Conservation (phyloP, 768 basidiomycete genomes). For the Tricholoma hemisulphureum region DNA sequence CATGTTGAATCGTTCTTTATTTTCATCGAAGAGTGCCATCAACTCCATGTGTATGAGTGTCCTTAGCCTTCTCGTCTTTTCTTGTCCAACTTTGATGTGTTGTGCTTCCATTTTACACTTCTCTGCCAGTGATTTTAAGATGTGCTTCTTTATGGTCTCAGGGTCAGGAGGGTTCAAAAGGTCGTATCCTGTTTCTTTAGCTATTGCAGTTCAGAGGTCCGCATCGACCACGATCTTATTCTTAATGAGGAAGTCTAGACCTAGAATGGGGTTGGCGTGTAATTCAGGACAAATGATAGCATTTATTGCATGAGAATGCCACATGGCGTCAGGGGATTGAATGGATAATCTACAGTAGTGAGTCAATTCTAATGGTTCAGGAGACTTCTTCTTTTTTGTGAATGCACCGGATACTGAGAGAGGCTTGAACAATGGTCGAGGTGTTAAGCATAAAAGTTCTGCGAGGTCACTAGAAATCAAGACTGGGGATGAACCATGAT, state of each 20-base stretch:
- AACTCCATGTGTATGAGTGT: not conserved
- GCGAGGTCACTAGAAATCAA: not conserved
- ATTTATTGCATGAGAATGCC: not conserved
- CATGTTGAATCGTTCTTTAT: not conserved
- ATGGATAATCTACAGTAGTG: not conserved
- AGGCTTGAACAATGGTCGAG: not conserved
- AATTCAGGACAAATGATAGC: not conserved
- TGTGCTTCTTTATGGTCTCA: not conserved
- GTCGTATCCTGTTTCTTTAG: not conserved
- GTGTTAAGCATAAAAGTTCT: not conserved
- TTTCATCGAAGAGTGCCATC: not conserved
- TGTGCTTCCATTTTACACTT: not conserved
- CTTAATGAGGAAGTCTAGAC: not conserved
- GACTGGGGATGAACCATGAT: not conserved
- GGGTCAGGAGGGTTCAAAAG: not conserved
- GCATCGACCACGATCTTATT: not conserved
- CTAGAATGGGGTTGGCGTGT: not conserved
- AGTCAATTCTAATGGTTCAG: not conserved
- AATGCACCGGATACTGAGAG: not conserved
- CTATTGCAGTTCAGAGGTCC: not conserved
- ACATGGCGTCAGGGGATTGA: not conserved
- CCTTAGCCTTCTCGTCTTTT: not conserved
- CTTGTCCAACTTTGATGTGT: not conserved
- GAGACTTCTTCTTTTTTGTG: not conserved
- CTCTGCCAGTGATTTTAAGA: not conserved